A percentile compares a stretch with the other conserved stretches of the same genome.
These are phyloP conservation scores for Colletotrichum trifolii DNA, from an alignment of 2,329 filamentous ascomycete species.

Conservation along the genomic window DNA sequence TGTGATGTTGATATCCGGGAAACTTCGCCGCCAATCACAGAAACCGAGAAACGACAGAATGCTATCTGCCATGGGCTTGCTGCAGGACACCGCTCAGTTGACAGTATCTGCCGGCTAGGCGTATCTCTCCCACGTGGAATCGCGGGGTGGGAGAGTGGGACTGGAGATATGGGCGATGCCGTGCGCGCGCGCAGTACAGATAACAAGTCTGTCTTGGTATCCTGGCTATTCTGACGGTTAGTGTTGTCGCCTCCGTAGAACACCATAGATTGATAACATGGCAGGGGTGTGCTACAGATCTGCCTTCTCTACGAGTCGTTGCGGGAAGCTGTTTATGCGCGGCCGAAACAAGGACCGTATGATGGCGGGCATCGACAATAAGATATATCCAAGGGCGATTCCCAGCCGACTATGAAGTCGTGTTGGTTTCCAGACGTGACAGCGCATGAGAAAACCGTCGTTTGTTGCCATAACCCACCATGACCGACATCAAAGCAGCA, in stretches of 20 bases:
- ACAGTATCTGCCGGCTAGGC: background rate
- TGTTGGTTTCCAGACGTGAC: no score
- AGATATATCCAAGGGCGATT: background rate
- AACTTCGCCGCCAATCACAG: background rate
- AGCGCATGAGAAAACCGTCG: background rate
- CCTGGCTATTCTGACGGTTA: background rate
- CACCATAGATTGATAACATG: constrained; percentile 7
- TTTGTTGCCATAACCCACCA: background rate
- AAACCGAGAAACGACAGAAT: background rate
- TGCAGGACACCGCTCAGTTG: background rate
- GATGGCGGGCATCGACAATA: background rate
- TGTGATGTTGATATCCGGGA: constrained; percentile 7
- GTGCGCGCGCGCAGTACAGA: constrained; percentile 1
- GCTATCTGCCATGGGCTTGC: background rate
- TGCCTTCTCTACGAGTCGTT: background rate
- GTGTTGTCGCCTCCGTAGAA: background rate
- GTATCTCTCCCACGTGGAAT: constrained; percentile 4
- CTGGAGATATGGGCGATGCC: constrained; percentile 2
- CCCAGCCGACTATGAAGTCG: background rate
- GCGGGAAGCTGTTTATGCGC: background rate
- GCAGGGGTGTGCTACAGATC: constrained; percentile 1
- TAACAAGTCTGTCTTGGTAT: constrained; percentile 4
- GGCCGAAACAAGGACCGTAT: background rate
- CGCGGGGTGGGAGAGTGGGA: constrained; percentile 14
- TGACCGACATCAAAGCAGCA: constrained; percentile 21